A percentile compares a stretch with the other conserved stretches of the same genome.
phyloP scores from a whole-genome alignment of 2,329 filamentous ascomycete genomes.

The Hirsutella rhossiliensis region DNA sequence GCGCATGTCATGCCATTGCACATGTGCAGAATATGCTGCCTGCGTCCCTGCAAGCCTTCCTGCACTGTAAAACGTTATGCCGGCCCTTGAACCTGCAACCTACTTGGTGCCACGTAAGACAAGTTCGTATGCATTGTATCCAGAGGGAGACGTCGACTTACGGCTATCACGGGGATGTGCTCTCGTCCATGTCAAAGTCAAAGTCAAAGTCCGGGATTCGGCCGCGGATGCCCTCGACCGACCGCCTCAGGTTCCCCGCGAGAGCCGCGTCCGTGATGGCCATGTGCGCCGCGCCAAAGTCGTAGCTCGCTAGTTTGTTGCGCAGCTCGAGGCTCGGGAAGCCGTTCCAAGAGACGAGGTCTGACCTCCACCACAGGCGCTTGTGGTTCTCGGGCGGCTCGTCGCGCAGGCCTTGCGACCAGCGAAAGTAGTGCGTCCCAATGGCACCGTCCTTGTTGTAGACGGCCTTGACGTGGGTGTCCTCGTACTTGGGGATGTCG shows the following conservation, averaged over 20 bases:
- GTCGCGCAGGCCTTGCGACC: conserved; percentile 13
- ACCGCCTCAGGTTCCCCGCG: conserved; percentile 3
- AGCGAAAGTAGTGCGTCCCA: conserved; percentile 13
- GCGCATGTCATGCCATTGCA: too few relatives aligned
- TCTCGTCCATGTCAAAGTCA: conserved; percentile 5
- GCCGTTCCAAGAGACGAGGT: conserved; percentile 18
- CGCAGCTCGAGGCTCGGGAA: conserved; percentile 10
- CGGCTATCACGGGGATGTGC: conserved; percentile 3
- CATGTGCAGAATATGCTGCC: too few relatives aligned
- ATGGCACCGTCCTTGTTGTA: conserved; percentile 22
- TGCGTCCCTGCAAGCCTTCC: too few relatives aligned
- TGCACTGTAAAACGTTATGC: too few relatives aligned
- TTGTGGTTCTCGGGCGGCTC: conserved; percentile 17
- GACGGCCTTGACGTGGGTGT: conserved; percentile 19
- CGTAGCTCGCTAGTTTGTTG: conserved; percentile 4
- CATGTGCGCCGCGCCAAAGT: conserved; percentile 7
- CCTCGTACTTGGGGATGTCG: conserved; percentile 15
- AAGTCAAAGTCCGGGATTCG: conserved; percentile 5
- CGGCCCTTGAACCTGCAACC: too few relatives aligned
- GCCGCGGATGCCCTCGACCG: not conserved
- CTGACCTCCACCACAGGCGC: conserved; percentile 17
- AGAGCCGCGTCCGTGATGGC: conserved; percentile 4
- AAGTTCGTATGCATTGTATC: too few relatives aligned
- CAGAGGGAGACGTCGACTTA: not conserved
- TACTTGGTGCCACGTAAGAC: too few relatives aligned